A percentile compares a stretch with the other conserved stretches of the same genome.
phyloP scores from a whole-genome alignment of 2,329 filamentous ascomycete genomes.

The Diaporthe nobilis region DNA sequence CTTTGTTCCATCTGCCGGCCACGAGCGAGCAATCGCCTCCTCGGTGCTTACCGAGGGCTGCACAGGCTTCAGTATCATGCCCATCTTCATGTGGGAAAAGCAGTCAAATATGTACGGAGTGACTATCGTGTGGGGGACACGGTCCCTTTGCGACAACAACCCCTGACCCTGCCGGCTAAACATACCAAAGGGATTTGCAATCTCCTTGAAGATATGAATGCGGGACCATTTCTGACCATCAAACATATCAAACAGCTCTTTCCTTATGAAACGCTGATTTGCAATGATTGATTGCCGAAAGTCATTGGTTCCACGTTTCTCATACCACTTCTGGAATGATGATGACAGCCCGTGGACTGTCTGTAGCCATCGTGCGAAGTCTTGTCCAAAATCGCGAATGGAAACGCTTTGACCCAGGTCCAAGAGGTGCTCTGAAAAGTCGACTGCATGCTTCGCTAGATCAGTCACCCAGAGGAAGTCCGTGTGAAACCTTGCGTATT shows the following conservation, averaged over 20 bases:
- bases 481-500: slow-evolving; percentile 74
- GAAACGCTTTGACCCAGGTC: slow-evolving; percentile 54
- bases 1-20: background rate
- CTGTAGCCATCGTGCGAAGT: slow-evolving; percentile 72
- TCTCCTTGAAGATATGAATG: slow-evolving; percentile 70
- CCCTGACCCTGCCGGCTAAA: slow-evolving; percentile 27
- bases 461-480: slow-evolving; percentile 80
- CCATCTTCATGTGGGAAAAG: slow-evolving; percentile 76
- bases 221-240: slow-evolving; percentile 43
- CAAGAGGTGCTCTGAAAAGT: slow-evolving; percentile 67
- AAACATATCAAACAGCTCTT: slow-evolving; percentile 71
- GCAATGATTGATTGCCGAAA: slow-evolving; percentile 74
- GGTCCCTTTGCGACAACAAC: background rate
- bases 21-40: slow-evolving; percentile 43
- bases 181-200: slow-evolving; percentile 44
- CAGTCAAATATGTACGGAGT: slow-evolving; percentile 77
- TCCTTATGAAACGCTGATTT: slow-evolving; percentile 74
- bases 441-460: slow-evolving; percentile 79
- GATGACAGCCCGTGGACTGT: slow-evolving; percentile 57
- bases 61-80: slow-evolving; percentile 60
- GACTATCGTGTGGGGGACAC: slow-evolving; percentile 69
- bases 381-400: slow-evolving; percentile 68
- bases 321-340: slow-evolving; percentile 69
- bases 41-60: slow-evolving; percentile 47
- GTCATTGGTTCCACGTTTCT: slow-evolving; percentile 64